These are phyloP conservation scores for Mariannaea elegans DNA, from an alignment of 2,329 filamentous ascomycete species.

Conservation along the genomic window DNA sequence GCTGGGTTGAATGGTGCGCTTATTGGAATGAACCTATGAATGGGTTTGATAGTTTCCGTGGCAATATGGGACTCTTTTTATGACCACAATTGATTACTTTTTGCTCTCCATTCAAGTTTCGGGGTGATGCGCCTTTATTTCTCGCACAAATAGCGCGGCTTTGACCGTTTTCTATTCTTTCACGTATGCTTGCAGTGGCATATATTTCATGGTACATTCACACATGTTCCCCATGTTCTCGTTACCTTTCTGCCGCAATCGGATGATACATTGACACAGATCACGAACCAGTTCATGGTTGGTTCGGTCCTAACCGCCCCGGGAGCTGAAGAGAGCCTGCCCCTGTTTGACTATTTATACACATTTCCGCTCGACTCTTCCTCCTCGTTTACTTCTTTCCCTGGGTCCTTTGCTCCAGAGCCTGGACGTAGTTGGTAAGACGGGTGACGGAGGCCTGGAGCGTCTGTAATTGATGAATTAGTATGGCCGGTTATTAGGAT, in stretches of 20 bases:
- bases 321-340: conserved; percentile 13
- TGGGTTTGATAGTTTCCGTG: conserved; percentile 40
- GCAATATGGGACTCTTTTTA: conserved; percentile 38
- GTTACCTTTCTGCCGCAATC: conserved; percentile 9
- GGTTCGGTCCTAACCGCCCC: conserved; percentile 21
- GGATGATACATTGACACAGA: conserved; percentile 13
- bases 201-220: conserved; percentile 24
- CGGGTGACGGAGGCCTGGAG: conserved; percentile 88
- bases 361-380: conserved; percentile 24
- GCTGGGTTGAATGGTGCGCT: conserved; percentile 43
- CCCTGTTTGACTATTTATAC: conserved; percentile 26
- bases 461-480: conserved; percentile 61
- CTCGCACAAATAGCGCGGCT: background rate
- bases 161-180: conserved; percentile 15
- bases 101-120: background rate
- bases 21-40: conserved; percentile 33
- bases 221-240: conserved; percentile 13
- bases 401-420: conserved; percentile 82
- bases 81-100: conserved; percentile 30
- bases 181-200: conserved; percentile 22
- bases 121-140: background rate
- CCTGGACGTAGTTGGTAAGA: conserved; percentile 83
- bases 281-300: conserved; percentile 15
- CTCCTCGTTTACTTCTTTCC: conserved; percentile 72
- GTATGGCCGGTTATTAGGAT: background rate